A percentile compares a stretch with the other conserved stretches of the same genome.
Evolutionary conservation across 345 rosid species (phyloP).

Genomic region (Conringia planisiliqua): DNA sequence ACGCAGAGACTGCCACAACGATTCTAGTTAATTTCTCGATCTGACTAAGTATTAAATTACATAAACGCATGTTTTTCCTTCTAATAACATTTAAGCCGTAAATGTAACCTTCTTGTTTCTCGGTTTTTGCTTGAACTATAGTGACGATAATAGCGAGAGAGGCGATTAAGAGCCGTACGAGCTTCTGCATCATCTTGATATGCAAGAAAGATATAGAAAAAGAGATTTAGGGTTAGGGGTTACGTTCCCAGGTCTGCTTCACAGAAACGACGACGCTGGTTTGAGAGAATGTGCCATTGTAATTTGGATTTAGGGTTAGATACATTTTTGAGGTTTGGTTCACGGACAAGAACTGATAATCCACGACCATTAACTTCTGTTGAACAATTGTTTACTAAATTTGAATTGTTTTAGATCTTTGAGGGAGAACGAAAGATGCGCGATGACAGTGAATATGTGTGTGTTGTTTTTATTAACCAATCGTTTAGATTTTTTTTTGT

Average conservation of each 20-base stretch:
- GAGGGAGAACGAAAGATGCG: conserved; percentile 36
- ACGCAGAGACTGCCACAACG: conserved; percentile 59
- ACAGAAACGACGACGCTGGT: conserved; percentile 3
- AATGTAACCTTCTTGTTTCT: conserved; percentile 46
- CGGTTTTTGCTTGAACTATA: conserved; percentile 46
- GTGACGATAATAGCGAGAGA: conserved; percentile 32
- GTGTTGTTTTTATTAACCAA: not conserved
- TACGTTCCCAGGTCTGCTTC: conserved; percentile 10
- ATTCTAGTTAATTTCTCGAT: not conserved
- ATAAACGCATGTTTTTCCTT: not conserved
- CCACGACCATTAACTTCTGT: conserved; percentile 15
- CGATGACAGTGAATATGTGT: conserved; percentile 12
- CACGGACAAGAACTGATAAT: conserved; percentile 14
- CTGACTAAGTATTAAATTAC: not conserved
- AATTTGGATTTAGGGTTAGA: not conserved
- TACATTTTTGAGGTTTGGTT: conserved; percentile 16
- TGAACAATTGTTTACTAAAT: conserved; percentile 31
- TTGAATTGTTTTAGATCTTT: conserved; percentile 22
- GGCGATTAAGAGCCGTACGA: conserved; percentile 22
- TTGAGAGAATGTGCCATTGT: conserved; percentile 22
- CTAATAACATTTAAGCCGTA: not conserved
- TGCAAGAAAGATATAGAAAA: not conserved
- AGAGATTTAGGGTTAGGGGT: not conserved
- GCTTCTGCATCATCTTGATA: conserved; percentile 22
- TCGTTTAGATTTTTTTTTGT: not conserved